Base-by-base conservation (phyloP, 2,329 filamentous ascomycete species). In the Aspergillaceae sp. region DNA sequence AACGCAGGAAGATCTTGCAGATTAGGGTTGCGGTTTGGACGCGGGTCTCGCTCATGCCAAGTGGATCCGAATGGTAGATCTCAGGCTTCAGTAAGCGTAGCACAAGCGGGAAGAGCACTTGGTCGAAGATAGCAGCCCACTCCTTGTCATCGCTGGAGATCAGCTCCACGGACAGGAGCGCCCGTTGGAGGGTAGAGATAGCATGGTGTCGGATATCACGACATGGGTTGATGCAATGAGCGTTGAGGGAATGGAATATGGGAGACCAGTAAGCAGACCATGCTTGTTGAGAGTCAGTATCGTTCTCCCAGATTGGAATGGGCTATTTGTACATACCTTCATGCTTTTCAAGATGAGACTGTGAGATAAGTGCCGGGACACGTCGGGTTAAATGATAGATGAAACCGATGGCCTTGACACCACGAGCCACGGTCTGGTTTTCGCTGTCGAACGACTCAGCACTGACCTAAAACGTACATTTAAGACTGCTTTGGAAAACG, bases 231-330 rank as follows among this genome's bases (percentile, higher is more conserved):
- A 87, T 87, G 67, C 90, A 96, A 68, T 98, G 92, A 4, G 81
- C 82, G 3, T 86, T 92, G 11, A 98, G 72, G 4, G 88, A 86
- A 56, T 88, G 82, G 67, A 98, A 92, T 28, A 98, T 89, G 1
- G 91, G 92, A 9, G 90, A 83, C 92, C 92, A 98, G 65, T 98
- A 98, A 6, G 92, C 88, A 43, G 88, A 89, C 92, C 92, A 98
- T 9, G 92, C 92, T 86, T 52, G 7, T 33, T 34, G 33, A 40
- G 27, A 26, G 6, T 37, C 29, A 3, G 42, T 5, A 37, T 57
- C 29, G 27, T 34, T 26, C 29, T 28, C 19, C 34, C 5, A 19
- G 8, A 11, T 3, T 19, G 35, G 1, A 45, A 6, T 5, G 8
- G 10, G 11, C 9, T 4, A 33, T 30, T 37, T 38, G 29, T 38